phyloP scores from a whole-genome alignment of 2,329 filamentous ascomycete species.

The Tolypocladium guangdongense region DNA sequence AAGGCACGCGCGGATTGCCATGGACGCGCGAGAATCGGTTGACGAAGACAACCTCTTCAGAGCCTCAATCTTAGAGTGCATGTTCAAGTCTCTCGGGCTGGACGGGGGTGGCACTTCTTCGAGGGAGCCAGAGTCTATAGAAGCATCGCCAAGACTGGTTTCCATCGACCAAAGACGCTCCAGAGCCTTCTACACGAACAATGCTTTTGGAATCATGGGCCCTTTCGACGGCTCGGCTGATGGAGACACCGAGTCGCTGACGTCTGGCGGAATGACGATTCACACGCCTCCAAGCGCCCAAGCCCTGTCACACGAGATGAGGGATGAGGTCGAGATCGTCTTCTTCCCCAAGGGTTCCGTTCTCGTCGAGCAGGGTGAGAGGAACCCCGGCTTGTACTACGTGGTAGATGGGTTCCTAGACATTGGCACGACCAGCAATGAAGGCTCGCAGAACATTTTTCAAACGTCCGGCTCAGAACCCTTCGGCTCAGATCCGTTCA shows the following conservation, averaged over 20 bases:
- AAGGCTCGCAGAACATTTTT: slow-evolving; percentile 21
- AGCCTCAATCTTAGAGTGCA: slow-evolving; percentile 84
- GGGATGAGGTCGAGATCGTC: slow-evolving; percentile 90
- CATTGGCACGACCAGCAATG: slow-evolving; percentile 60
- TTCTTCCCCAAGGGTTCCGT: slow-evolving; percentile 94
- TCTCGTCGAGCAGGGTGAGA: slow-evolving; percentile 88
- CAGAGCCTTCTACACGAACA: slow-evolving; percentile 57
- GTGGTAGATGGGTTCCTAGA: slow-evolving; percentile 96
- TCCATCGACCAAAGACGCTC: slow-evolving; percentile 75
- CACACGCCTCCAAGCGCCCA: slow-evolving; percentile 53
- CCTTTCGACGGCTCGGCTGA: slow-evolving; percentile 65
- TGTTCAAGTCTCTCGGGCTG: slow-evolving; percentile 87
- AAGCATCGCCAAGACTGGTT: slow-evolving; percentile 73
- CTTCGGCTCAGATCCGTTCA: slow-evolving; percentile 7
- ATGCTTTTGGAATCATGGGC: slow-evolving; percentile 87
- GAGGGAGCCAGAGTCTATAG: slow-evolving; percentile 61
- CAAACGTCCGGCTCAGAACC: slow-evolving; percentile 15
- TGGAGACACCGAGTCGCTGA: slow-evolving; percentile 77
- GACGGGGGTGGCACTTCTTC: slow-evolving; percentile 55
- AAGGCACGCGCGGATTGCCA: slow-evolving; percentile 34
- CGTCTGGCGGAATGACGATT: slow-evolving; percentile 56
- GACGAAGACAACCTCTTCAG: slow-evolving; percentile 87
- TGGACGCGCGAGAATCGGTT: slow-evolving; percentile 67
- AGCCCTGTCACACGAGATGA: slow-evolving; percentile 64
- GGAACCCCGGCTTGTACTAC: slow-evolving; percentile 95